Evolutionary conservation across 2,329 filamentous ascomycete genomes (phyloP), one percentile per base, ranked within the genome.

Genomic region (Arthrobotrys musiformis): DNA sequence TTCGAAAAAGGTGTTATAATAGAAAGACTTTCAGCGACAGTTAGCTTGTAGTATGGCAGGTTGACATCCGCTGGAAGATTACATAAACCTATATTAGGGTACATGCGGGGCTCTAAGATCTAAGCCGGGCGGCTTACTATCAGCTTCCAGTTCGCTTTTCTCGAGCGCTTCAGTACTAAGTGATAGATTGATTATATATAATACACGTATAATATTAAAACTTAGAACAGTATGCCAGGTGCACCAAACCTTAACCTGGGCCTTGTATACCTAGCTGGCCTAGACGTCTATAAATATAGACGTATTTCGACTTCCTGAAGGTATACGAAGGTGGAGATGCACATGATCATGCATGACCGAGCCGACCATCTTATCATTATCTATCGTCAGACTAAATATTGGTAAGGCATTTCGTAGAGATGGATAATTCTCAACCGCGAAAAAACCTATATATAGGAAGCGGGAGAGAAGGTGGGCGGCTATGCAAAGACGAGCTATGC

Each of bases 401-500:
- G 26, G 30, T 40, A 19, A 33, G 30, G n/a, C n/a, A n/a, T n/a
- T n/a, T n/a, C n/a, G n/a, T n/a, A n/a, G n/a, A n/a, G n/a, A n/a
- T n/a, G n/a, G n/a, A n/a, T n/a, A n/a, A n/a, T n/a, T 33, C 19
- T 40, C 30, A 26, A 26, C 54, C 6, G 54, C 54, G 54, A 58
- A 58, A 26, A 7, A n/a, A n/a, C n/a, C 54, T 58, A 58, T 58
- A 58, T 58, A 58, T 58, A 58, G 54, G 54, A 58, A 40, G 54
- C 54, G 54, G 54, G 54, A 58, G 54, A 58, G n/a, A n/a, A n/a
- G 54, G 22, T 58, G 54, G 54, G 54, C 54, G 54, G 54, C 54
- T 58, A 58, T 58, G 54, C 54, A 42, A 17, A 58, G 54, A n/a
- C n/a, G n/a, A 58, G 30, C 54, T 40, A 58, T 58, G 54, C 54